These are phyloP conservation scores for Dissophora ornata DNA, from an alignment of 192 early-diverging fungal genomes.

Conservation along the genomic window DNA sequence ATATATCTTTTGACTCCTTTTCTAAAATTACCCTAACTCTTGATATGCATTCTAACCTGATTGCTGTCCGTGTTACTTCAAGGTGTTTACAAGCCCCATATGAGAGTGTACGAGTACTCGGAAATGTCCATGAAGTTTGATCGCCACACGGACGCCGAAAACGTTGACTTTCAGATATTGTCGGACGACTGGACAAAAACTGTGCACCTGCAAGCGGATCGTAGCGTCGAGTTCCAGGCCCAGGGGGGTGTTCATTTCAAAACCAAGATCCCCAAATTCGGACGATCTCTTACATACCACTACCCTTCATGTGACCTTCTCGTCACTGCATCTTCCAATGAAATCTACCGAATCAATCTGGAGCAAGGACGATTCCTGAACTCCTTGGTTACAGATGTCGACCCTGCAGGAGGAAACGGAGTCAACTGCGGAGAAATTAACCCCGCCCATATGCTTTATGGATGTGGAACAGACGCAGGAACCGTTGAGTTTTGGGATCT, in stretches of 20 bases:
- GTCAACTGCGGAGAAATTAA: slow-evolving; percentile 82
- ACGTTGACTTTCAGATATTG: slow-evolving; percentile 88
- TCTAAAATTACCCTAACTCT: no score
- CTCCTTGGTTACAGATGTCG: slow-evolving; percentile 76
- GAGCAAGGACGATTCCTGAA: slow-evolving; percentile 94
- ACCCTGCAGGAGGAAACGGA: slow-evolving; percentile 66
- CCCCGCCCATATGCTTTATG: slow-evolving; percentile 93
- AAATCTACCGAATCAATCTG: slow-evolving; percentile 92
- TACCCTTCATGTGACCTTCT: slow-evolving; percentile 92
- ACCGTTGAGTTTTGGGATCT: slow-evolving; percentile 97
- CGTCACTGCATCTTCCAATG: slow-evolving; percentile 79
- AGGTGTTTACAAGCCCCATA: slow-evolving; percentile 97
- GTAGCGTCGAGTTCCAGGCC: slow-evolving; percentile 92
- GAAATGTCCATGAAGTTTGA: slow-evolving; percentile 99
- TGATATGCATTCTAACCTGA: no score
- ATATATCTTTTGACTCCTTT: no score
- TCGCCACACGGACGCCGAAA: slow-evolving; percentile 93
- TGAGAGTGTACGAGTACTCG: slow-evolving; percentile 91
- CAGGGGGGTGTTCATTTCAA: slow-evolving; percentile 96
- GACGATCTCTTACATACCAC: slow-evolving; percentile 91
- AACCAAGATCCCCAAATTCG: slow-evolving; percentile 95
- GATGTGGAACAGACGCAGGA: slow-evolving; percentile 89
- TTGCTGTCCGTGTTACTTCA: neutral
- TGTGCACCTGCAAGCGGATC: slow-evolving; percentile 90
- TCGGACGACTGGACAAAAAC: slow-evolving; percentile 99